Conservation (phyloP, 116 monocot species). For the Trichopus zeylanicus region DNA sequence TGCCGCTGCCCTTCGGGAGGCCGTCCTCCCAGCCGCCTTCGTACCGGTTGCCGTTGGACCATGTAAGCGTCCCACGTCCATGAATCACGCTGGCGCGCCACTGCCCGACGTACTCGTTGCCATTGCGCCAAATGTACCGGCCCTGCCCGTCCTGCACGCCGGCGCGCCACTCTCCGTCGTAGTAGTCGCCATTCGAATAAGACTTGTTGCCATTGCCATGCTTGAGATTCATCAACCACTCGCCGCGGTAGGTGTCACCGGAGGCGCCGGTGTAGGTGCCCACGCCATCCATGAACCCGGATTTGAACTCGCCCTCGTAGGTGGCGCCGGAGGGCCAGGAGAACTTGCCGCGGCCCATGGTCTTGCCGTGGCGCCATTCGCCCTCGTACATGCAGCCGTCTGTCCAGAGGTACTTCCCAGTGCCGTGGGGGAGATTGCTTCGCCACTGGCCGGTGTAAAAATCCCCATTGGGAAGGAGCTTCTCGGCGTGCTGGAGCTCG, state of each 20-base stretch:
- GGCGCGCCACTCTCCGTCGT: slow-evolving; percentile 68
- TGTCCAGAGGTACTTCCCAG: slow-evolving; percentile 74
- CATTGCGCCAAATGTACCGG: slow-evolving; percentile 59
- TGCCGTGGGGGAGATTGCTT: slow-evolving; percentile 50
- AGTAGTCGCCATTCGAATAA: slow-evolving; percentile 77
- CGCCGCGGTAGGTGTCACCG: slow-evolving; percentile 68
- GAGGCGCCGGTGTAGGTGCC: slow-evolving; percentile 66
- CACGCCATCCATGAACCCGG: slow-evolving; percentile 70
- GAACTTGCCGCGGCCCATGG: slow-evolving; percentile 67
- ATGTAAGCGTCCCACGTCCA: slow-evolving; percentile 51
- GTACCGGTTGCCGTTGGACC: slow-evolving; percentile 65
- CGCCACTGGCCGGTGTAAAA: slow-evolving; percentile 70
- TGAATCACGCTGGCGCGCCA: slow-evolving; percentile 55
- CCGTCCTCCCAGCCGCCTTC: slow-evolving; percentile 83
- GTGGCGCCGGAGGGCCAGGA: slow-evolving; percentile 84
- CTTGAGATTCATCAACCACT: slow-evolving; percentile 63
- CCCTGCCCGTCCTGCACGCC: slow-evolving; percentile 72
- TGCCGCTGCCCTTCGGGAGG: slow-evolving; percentile 42
- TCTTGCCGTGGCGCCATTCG: slow-evolving; percentile 53
- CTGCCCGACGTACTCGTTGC: slow-evolving; percentile 55
- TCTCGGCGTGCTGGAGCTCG: slow-evolving; percentile 27
- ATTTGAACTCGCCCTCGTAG: slow-evolving; percentile 82
- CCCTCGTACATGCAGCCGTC: slow-evolving; percentile 94
- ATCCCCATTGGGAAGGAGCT: slow-evolving; percentile 59
- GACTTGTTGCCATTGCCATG: slow-evolving; percentile 53